phyloP scores from a whole-genome alignment of 2,329 filamentous ascomycete genomes.

The Aureobasidium sp. region DNA sequence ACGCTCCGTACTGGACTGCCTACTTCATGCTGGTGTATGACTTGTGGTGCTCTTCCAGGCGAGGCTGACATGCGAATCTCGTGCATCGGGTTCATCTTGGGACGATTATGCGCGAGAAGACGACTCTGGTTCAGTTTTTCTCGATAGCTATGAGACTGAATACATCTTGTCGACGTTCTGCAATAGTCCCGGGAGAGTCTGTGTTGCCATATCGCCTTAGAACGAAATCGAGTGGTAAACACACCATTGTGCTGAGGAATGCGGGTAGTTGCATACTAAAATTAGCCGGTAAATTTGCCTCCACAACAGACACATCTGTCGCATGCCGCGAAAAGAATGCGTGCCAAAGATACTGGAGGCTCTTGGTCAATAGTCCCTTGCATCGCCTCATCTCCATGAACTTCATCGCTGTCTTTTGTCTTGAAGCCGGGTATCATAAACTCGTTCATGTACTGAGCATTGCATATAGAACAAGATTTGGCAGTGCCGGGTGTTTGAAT shows the following conservation, averaged over 20 bases:
- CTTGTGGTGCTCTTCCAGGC: constrained; percentile 28
- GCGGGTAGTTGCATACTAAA: constrained; percentile 6
- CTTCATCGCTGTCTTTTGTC: neutral
- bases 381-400: constrained; percentile 12
- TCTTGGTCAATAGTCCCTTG: constrained; percentile 17
- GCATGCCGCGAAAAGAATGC: constrained; percentile 30
- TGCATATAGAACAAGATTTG: constrained; percentile 49
- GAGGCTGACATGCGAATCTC: constrained; percentile 26
- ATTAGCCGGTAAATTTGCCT: constrained; percentile 30
- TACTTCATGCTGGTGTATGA: constrained; percentile 25
- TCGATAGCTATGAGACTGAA: neutral
- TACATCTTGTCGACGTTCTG: neutral
- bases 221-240: neutral
- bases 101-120: neutral
- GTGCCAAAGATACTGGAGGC: constrained; percentile 24
- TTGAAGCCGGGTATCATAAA: constrained; percentile 23
- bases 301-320: constrained; percentile 33
- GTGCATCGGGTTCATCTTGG: constrained; percentile 1
- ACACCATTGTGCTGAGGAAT: constrained; percentile 11
- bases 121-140: neutral
- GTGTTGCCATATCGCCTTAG: neutral
- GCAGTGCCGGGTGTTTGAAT: constrained; percentile 49
- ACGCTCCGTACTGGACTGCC: constrained; percentile 31
- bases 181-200: neutral
- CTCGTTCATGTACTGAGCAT: constrained; percentile 42